phyloP scores from a whole-genome alignment of 768 basidiomycete genomes.

The Erythrobasidium yunnanense region DNA sequence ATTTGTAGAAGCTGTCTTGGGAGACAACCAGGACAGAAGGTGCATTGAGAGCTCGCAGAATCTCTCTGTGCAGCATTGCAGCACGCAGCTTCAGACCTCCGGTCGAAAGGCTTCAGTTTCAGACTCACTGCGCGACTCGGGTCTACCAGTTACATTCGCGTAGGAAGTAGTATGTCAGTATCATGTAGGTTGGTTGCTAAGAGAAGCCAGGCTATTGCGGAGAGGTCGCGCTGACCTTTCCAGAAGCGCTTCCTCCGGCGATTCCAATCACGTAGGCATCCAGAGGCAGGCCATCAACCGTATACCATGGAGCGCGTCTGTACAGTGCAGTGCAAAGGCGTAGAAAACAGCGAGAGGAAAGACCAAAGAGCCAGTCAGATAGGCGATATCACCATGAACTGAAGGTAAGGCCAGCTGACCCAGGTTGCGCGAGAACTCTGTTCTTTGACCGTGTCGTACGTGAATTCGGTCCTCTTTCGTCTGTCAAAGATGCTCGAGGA shows the following conservation, averaged over 20 bases:
- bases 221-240: constrained; percentile 40
- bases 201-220: background rate
- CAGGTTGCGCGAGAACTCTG: constrained; percentile 18
- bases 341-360: background rate
- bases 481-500: no score
- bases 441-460: constrained; percentile 22
- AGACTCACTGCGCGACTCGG: constrained; percentile 26
- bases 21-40: constrained; percentile 71
- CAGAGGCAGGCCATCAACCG: constrained; percentile 41
- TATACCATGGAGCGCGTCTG: constrained; percentile 43
- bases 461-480: background rate
- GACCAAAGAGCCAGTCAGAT: background rate
- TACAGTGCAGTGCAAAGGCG: background rate
- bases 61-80: no score
- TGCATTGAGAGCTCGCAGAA: constrained; percentile 42
- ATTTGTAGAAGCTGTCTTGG: constrained; percentile 93
- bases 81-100: no score
- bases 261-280: constrained; percentile 45
- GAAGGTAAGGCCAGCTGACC: no score
- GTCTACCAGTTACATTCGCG: constrained; percentile 9
- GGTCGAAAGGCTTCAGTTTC: no score
- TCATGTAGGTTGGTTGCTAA: background rate
- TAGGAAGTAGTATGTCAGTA: background rate
- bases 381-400: background rate
- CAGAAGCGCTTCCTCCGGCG: constrained; percentile 45